Base-by-base conservation (phyloP, 2,329 filamentous ascomycete species). In the Hymenotorrendiella dingleyae region DNA sequence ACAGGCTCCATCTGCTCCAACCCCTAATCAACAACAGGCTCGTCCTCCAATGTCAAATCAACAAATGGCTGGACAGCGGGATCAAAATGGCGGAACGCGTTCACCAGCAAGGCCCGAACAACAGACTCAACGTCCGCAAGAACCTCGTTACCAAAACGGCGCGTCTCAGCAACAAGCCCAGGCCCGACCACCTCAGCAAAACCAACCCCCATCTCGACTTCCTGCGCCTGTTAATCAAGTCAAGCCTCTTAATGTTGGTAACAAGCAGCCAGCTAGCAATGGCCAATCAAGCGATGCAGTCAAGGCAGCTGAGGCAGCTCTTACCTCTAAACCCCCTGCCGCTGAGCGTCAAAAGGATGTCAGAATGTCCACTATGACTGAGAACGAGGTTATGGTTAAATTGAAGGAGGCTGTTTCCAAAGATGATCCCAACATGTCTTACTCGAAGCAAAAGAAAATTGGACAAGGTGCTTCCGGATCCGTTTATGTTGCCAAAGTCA, bases 401-500 rank as follows among this genome's bases (percentile, higher is more conserved):
- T 75, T 98, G 41, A 86, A 90, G 62, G 87, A 94, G 53, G 91
- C 93, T 6, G 93, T 98, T 1, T 96, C 90, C 49, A 94, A 94
- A 64, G 89, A 95, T 47, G 90, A 94, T 61, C 93, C 93, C 40
- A 85, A 94, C 57, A 73, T 94, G 53, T 95, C 90, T 19, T 98
- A 98, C 71, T 91, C 90, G 59, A 98, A 98, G 72, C 93, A 97
- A 68, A 96, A 96, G 77, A 98, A 98, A 76, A 97, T 98, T 65
- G 93, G 93, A 16, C 93, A 98, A 65, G 93, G 93, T 67, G 93
- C 93, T 43, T 98, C 93, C 49, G 93, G 93, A 45, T 97, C 91
- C 17, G 93, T 98, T 36, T 98, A 98, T 60, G 91, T 98, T 49
- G 93, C 93, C 51, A 93, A 94, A 61, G 86, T 98, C 50, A 93